Base-by-base conservation (phyloP, 1,284 basidiomycete species). In the Coriolopsis trogii region DNA sequence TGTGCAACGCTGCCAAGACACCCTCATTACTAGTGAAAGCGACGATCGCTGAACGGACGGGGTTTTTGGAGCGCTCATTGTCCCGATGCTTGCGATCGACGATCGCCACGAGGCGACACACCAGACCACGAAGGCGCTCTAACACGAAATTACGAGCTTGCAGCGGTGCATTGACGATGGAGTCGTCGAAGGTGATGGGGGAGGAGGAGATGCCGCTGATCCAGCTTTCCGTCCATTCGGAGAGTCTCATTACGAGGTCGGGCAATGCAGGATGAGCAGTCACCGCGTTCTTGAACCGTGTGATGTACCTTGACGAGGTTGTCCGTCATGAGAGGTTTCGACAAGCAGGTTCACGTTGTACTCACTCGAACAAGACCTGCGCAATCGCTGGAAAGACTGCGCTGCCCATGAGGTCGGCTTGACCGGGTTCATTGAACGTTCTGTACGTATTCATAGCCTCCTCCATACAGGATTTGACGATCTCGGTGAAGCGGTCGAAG, bases 241-340 rank as follows among this genome's bases (percentile, higher is more conserved):
- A 62, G 24, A 87, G 67, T n/a, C 71, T 66, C 8, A 65, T 59
- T 2, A 82, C 74, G 15, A 83, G 64, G 0, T 58, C 45, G 1
- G 61, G 63, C 1, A 87, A 59, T n/a, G 69, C 60, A 0, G 81
- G 79, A 48, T 84, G 72, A n/a, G 64, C 72, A 0, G 71, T 70
- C 1, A 77, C 64, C 0, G 76, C 77, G 24, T 80, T 76, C 62
- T 85, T 85, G 70, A 85, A 87, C 1, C 83, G 81, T 0, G 75
- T 75, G 16, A 87, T 61, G 45, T 77, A 83, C 57, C 85, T 88
- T 15, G 8, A 15, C 15, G 10, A 25, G 16, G 8, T n/a, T n/a
- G n/a, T n/a, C n/a, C 20, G 10, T 20, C 4, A 20, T 42, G 20
- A 43, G 41, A 21, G 29, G 10, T 4, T 20, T 31, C 4, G 10